Conservation (phyloP, 169 alveolate species). For the Plasmodium billcollinsi region DNA sequence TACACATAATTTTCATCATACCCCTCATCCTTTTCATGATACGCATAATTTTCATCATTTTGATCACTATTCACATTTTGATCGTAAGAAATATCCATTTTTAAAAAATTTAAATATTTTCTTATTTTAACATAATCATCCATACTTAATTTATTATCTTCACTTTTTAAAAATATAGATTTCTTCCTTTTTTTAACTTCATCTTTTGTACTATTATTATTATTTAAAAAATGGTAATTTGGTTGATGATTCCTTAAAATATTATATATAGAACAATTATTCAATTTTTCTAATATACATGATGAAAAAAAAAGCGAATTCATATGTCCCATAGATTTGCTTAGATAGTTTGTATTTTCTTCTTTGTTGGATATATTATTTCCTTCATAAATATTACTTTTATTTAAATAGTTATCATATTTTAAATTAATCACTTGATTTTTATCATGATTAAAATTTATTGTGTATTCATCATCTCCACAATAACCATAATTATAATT, state of each 20-base stretch:
- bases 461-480: background rate
- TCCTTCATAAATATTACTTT: background rate
- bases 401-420: background rate
- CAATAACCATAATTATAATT: background rate
- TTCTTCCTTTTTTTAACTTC: slow-evolving; percentile 35
- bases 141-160: slow-evolving; percentile 5
- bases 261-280: background rate
- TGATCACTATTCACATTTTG: no score
- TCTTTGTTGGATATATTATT: background rate
- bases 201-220: background rate
- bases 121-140: slow-evolving; percentile 31
- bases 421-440: background rate
- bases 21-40: no score
- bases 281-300: background rate
- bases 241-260: background rate
- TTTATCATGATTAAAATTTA: background rate
- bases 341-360: background rate
- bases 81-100: background rate
- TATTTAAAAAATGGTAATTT: background rate
- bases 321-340: background rate
- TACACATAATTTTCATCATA: no score
- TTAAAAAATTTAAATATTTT: background rate
- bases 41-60: no score
- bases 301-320: background rate
- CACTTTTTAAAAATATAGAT: slow-evolving; percentile 5